These are phyloP conservation scores for Pilasporangium apinafurcum DNA, from an alignment of 352 stramenopile species.

Conservation along the genomic window DNA sequence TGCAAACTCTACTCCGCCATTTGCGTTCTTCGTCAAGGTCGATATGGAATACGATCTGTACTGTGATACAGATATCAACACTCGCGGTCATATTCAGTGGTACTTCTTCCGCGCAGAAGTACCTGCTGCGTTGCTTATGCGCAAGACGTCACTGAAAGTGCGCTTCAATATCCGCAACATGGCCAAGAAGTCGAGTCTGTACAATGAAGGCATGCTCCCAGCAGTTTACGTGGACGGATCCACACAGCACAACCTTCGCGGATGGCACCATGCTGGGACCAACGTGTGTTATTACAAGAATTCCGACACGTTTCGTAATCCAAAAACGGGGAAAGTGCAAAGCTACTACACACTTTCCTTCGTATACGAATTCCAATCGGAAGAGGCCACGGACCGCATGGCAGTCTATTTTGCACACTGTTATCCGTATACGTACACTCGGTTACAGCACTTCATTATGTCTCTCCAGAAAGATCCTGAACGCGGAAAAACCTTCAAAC, in stretches of 20 bases:
- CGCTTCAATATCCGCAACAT: constrained; percentile 88
- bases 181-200: constrained; percentile 80
- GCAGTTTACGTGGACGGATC: constrained; percentile 44
- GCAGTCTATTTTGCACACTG: constrained; percentile 74
- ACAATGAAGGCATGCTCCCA: constrained; percentile 86
- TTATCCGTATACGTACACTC: constrained; percentile 84
- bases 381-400: constrained; percentile 22
- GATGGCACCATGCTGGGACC: constrained; percentile 60
- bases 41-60: constrained; percentile 74
- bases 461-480: constrained; percentile 48
- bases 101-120: constrained; percentile 76
- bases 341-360: constrained; percentile 78
- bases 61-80: constrained; percentile 64
- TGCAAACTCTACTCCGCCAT: constrained; percentile 16
- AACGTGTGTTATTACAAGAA: constrained; percentile 87
- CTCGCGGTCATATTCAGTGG: constrained; percentile 83
- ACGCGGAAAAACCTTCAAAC: constrained; percentile 36
- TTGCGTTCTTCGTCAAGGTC: constrained; percentile 47
- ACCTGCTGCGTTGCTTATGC: constrained; percentile 2
- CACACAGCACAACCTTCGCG: constrained; percentile 9
- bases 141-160: constrained; percentile 17
- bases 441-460: constrained; percentile 48
- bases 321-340: constrained; percentile 31
- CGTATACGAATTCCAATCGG: constrained; percentile 49
- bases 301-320: constrained; percentile 52